Percentiles rank a stretch among this genome's conserved stretches.
Conservation (phyloP, 2,329 filamentous ascomycete species). For the Calonectria leucothoes region DNA sequence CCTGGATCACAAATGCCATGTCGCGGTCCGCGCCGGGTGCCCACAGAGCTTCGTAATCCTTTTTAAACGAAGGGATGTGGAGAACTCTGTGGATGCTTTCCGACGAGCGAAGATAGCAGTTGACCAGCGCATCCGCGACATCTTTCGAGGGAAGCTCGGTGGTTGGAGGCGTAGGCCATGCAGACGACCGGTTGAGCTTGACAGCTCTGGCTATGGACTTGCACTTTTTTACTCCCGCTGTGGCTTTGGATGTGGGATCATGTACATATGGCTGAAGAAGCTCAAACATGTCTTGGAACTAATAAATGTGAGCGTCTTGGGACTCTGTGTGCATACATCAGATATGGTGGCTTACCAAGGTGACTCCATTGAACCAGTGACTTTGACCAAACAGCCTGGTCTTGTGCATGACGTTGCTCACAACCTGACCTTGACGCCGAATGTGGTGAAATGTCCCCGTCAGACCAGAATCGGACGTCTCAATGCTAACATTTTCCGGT, state of each 20-base stretch:
- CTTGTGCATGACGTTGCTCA: conserved; percentile 62
- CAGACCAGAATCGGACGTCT: conserved; percentile 51
- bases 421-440: conserved; percentile 47
- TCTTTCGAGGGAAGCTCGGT: conserved; percentile 58
- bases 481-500: conserved; percentile 39
- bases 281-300: conserved; percentile 58
- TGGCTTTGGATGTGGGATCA: conserved; percentile 48
- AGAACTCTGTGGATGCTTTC: conserved; percentile 62
- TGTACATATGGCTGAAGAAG: conserved; percentile 54
- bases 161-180: conserved; percentile 58
- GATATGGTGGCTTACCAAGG: conserved; percentile 51
- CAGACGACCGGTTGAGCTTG: conserved; percentile 59
- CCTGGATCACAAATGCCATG: conserved; percentile 62
- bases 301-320: conserved; percentile 12
- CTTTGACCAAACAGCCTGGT: conserved; percentile 67
- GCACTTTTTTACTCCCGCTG: conserved; percentile 57
- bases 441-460: conserved; percentile 58
- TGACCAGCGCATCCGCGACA: conserved; percentile 59
- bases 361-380: conserved; percentile 65
- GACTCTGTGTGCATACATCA: too few species aligned
- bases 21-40: conserved; percentile 41
- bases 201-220: conserved; percentile 65
- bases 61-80: conserved; percentile 62
- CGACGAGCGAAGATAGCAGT: conserved; percentile 59
- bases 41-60: conserved; percentile 65